Evolutionary conservation across 164 flowering plant species (phyloP), one percentile per base, ranked within the genome.

Genomic region (Nelumbo lutea): DNA sequence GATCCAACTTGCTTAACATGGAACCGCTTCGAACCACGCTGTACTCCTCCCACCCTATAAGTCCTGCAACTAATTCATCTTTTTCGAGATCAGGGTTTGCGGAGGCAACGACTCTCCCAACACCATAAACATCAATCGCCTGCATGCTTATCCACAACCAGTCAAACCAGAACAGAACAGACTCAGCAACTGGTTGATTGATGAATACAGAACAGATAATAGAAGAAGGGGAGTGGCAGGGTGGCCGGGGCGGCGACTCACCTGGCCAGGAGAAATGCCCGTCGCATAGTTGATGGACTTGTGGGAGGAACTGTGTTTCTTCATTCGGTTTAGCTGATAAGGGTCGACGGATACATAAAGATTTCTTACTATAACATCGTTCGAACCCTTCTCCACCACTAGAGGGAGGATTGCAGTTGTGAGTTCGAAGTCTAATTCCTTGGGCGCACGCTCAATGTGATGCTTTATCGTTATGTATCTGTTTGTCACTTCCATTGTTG

Each of bases 251-350:
- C 2, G 6, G 15, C 13, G 6, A 57, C 82, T 68, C 13, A 87
- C 96, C 77, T 85, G 52, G 2, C 89, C 89, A 6, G 87, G 89
- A 62, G 6, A 27, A 1, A 86, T 59, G 9, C 68, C 61, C 13
- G 14, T 46, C 0, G 91, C 58, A 48, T 67, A 80, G 44, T 41
- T 56, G 11, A n/a, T 27, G 2, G 81, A 43, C n/a, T 60, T 64
- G 5, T 88, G 90, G 0, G 97, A 82, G 3, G 86, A 68, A 63
- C 88, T 83, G 40, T 57, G 40, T 41, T 72, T 72, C 77, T 88
- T 87, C 90, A 91, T 85, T 46, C 95, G 86, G 73, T 89, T 89
- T 5, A 89, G 2, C 79, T 87, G 90, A 76, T 89, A 91, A 45
- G 97, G 95, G 74, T 91, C 95, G 48, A 89, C 79, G 1, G 97